These are phyloP conservation scores for Ganoderma meredithae DNA, from an alignment of 1,284 basidiomycete species.

Conservation along the genomic window DNA sequence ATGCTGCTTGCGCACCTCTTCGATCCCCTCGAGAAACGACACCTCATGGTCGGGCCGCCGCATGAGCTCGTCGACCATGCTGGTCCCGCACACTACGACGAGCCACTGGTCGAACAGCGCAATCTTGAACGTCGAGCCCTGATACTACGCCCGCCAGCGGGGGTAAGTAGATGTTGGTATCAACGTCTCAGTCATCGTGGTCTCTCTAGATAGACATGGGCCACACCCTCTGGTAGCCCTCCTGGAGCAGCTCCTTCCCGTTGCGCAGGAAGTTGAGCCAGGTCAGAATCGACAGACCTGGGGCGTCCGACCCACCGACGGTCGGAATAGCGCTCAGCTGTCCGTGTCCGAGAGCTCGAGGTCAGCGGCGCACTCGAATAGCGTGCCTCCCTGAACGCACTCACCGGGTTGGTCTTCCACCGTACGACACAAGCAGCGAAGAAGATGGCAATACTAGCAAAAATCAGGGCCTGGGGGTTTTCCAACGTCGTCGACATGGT, in stretches of 20 bases:
- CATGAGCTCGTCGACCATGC: conserved; percentile 40
- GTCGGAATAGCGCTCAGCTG: conserved; percentile 41
- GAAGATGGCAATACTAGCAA: too few species aligned
- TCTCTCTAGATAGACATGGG: too few species aligned
- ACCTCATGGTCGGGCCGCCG: conserved; percentile 42
- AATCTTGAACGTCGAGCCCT: conserved; percentile 40
- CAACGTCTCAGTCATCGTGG: too few species aligned
- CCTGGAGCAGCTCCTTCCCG: conserved; percentile 43
- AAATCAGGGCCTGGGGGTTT: too few species aligned
- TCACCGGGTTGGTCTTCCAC: not conserved
- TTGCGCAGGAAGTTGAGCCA: conserved; percentile 40
- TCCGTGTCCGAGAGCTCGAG: not conserved
- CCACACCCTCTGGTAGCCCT: conserved; percentile 27
- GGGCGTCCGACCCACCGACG: conserved; percentile 44
- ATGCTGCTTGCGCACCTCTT: conserved; percentile 36
- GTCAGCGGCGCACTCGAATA: not conserved
- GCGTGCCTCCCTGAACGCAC: not conserved
- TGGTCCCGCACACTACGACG: conserved; percentile 37
- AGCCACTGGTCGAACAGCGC: conserved; percentile 45
- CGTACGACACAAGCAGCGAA: not conserved
- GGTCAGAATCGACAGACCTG: conserved; percentile 46
- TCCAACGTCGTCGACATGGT: too few species aligned
- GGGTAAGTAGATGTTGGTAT: too few species aligned
- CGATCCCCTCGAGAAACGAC: conserved; percentile 37
- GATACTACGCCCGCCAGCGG: conserved; percentile 15